phyloP scores from a whole-genome alignment of 2,329 filamentous ascomycete species.

The Zarea fungicola region DNA sequence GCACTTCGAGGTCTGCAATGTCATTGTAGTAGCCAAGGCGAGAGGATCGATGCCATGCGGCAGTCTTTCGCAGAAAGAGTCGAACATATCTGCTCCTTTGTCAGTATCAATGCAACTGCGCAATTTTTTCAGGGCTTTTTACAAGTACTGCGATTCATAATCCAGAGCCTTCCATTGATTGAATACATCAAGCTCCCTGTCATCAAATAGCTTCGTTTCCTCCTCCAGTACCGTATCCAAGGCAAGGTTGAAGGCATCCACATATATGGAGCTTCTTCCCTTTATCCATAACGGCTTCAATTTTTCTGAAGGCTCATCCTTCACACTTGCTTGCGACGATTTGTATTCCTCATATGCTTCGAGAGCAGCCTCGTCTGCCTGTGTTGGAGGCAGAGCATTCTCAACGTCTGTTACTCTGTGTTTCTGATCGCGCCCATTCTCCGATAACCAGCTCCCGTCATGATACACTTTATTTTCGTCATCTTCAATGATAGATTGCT shows the following conservation, averaged over 20 bases:
- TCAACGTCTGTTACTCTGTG: conserved; percentile 30
- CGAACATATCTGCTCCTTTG: conserved; percentile 67
- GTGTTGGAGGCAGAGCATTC: conserved; percentile 60
- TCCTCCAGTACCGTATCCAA: conserved; percentile 85
- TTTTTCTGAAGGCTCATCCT: conserved; percentile 37
- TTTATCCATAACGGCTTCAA: conserved; percentile 53
- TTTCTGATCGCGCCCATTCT: not conserved
- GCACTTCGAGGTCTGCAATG: conserved; percentile 65
- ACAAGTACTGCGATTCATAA: conserved; percentile 91
- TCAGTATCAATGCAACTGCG: conserved; percentile 13
- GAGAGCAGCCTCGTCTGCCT: conserved; percentile 66
- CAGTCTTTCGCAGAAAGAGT: conserved; percentile 86
- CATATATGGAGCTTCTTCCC: conserved; percentile 86
- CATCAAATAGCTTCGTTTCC: conserved; percentile 81
- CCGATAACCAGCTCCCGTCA: conserved; percentile 17
- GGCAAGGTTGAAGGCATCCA: conserved; percentile 93
- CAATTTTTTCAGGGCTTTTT: conserved; percentile 28
- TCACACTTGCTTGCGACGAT: conserved; percentile 43
- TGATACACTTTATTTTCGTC: conserved; percentile 20
- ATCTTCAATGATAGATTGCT: conserved; percentile 16
- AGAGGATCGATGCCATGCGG: conserved; percentile 80
- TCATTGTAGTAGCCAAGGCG: conserved; percentile 77
- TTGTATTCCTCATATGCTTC: conserved; percentile 71
- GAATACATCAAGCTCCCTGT: conserved; percentile 73
- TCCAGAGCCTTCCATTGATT: conserved; percentile 63